phyloP scores from a whole-genome alignment of 257 asterid genomes.

The Parsonsia alboflavescens region DNA sequence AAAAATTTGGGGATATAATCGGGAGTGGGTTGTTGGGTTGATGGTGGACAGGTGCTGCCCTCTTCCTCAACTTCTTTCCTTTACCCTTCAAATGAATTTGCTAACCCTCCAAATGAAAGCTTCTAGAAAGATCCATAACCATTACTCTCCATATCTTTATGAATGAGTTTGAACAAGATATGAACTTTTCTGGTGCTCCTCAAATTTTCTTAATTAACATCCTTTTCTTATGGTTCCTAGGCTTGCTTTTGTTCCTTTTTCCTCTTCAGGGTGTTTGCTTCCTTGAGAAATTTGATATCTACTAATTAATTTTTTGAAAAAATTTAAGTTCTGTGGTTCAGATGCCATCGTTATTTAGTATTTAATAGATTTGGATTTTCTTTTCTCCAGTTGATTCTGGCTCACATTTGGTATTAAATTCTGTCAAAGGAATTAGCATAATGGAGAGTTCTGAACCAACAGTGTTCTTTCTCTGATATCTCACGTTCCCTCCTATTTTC shows the following conservation, averaged over 20 bases:
- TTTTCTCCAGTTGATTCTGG: background rate
- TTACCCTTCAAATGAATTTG: background rate
- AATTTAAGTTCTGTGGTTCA: background rate
- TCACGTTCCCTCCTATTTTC: conserved; percentile 21
- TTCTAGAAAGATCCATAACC: background rate
- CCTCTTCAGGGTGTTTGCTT: background rate
- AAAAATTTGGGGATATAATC: background rate
- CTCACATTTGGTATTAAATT: background rate
- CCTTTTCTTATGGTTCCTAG: background rate
- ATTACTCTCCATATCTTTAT: background rate
- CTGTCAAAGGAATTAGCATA: background rate
- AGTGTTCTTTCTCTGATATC: background rate
- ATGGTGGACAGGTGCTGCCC: background rate
- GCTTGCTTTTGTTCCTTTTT: background rate
- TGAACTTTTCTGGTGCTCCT: background rate
- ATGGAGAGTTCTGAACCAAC: background rate
- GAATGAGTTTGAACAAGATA: background rate
- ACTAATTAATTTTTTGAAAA: background rate
- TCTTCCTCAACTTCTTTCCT: background rate
- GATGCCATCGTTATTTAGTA: background rate
- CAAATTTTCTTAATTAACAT: background rate
- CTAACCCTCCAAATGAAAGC: background rate
- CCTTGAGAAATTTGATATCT: background rate
- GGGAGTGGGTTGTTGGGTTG: background rate
- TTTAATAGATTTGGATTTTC: background rate